Conservation (phyloP, 2,329 filamentous ascomycete genomes). For the Metarhizium brunneum region DNA sequence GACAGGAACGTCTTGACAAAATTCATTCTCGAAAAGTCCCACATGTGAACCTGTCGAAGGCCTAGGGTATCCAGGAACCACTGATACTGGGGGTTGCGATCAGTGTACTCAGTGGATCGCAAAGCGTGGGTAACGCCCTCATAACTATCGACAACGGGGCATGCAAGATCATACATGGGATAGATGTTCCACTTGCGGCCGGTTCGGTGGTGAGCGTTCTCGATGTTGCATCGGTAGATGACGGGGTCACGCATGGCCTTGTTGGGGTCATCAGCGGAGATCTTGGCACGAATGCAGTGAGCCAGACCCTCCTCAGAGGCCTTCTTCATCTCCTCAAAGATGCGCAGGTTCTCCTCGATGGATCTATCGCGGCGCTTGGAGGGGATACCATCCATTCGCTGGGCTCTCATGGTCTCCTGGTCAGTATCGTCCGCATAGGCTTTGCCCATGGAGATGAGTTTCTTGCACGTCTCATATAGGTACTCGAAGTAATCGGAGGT, state of each 20-base stretch:
- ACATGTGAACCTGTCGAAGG: constrained; percentile 70
- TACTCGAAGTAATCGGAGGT: constrained; percentile 95
- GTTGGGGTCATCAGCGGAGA: constrained; percentile 85
- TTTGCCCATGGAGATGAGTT: constrained; percentile 76
- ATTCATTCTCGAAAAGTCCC: constrained; percentile 79
- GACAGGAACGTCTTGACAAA: constrained; percentile 76
- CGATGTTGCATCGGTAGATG: constrained; percentile 83
- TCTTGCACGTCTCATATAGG: constrained; percentile 76
- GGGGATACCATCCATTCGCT: constrained; percentile 76
- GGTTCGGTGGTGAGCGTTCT: constrained; percentile 64
- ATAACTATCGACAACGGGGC: constrained; percentile 69
- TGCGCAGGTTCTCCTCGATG: constrained; percentile 74
- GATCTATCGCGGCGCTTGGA: constrained; percentile 71
- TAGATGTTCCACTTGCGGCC: constrained; percentile 77
- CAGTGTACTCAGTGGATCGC: constrained; percentile 78
- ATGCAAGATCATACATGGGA: constrained; percentile 80
- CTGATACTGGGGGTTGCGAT: constrained; percentile 78
- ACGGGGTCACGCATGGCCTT: constrained; percentile 94
- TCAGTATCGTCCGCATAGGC: constrained; percentile 94
- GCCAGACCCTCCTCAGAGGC: constrained; percentile 68
- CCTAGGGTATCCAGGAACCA: constrained; percentile 72
- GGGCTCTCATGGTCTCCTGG: constrained; percentile 75
- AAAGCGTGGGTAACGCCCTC: constrained; percentile 80
- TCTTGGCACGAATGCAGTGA: constrained; percentile 93
- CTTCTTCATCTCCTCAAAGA: constrained; percentile 89